Evolutionary conservation across 1,139 yeast genomes (phyloP), one percentile per base, ranked within the genome.

Genomic region (Saccharomyces hybrid): DNA sequence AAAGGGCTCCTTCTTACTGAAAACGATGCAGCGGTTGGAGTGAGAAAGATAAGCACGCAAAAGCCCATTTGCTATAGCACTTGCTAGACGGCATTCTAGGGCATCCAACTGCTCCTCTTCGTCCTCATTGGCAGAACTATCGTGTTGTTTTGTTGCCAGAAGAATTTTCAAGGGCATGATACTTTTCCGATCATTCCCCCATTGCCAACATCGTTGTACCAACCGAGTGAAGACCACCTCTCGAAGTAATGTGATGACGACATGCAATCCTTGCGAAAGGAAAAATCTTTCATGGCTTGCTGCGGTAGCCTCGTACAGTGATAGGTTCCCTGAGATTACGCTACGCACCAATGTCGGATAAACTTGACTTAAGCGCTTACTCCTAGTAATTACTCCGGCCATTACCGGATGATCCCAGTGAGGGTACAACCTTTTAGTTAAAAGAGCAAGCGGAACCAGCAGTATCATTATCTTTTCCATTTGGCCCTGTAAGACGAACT

Each of bases 21-120:
- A 71, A 14, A 91, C 97, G 29, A 90, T 74, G 56, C 88, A 86
- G 53, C 81, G 75, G 62, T 86, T 82, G 14, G 82, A 79, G 65
- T 88, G 95, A 6, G 96, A 86, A 26, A 91, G 72, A 69, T 90
- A 91, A 1, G 97, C 98, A 71, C 87, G 89, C 56, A 90, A 75
- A 54, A 73, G 73, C 9, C 88, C 88, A 47, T 70, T 72, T 51
- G 78, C 75, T 16, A 91, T 88, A 62, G 87, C 71, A 55, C 80
- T 80, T 0, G 97, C 91, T 46, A 90, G 62, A 27, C 80, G 70
- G 60, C 95, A 83, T 70, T 91, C 97, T 5, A 86, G 75, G 52
- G 82, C 84, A 60, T 82, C 85, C 34, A 73, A 60, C 19, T 57
- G 55, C 27, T 61, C 61, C 4, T 57, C 57, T 25, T 52, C 49